Conservation (phyloP, 1,284 basidiomycete genomes). For the Rhizoctonia solani region DNA sequence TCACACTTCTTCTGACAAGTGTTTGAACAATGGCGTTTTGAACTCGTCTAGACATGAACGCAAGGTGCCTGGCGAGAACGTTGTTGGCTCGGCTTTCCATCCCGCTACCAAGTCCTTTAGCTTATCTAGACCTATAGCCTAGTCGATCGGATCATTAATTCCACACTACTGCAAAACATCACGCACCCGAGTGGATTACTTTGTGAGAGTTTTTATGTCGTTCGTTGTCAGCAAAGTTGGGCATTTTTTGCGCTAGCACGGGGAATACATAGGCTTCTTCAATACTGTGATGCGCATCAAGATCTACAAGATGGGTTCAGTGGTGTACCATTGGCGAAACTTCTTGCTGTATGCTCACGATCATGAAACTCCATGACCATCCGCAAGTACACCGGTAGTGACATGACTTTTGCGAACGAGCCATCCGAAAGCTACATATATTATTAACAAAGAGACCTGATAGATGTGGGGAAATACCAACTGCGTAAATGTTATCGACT, state of each 20-base stretch:
- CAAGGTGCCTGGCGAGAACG: slow-evolving; percentile 10
- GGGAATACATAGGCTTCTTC: slow-evolving; percentile 28
- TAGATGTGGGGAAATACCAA: background rate
- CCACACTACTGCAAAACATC: background rate
- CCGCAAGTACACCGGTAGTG: slow-evolving; percentile 6
- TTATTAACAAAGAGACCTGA: background rate
- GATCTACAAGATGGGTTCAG: background rate
- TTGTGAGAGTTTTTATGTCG: slow-evolving; percentile 22
- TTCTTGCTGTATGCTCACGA: background rate
- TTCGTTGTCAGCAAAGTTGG: slow-evolving; percentile 16
- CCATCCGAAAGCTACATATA: slow-evolving; percentile 19
- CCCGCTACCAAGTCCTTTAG: background rate
- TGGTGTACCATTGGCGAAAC: background rate
- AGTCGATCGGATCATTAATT: background rate
- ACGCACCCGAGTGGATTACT: slow-evolving; percentile 14
- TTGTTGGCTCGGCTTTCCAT: slow-evolving; percentile 14
- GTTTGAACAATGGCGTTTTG: slow-evolving; percentile 18
- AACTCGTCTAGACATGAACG: slow-evolving; percentile 28
- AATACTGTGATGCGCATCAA: slow-evolving; percentile 8
- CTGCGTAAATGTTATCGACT: slow-evolving; percentile 16
- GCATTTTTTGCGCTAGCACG: slow-evolving; percentile 10
- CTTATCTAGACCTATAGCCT: slow-evolving; percentile 12
- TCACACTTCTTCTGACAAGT: slow-evolving; percentile 28
- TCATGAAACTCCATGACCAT: slow-evolving; percentile 27
- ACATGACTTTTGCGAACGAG: slow-evolving; percentile 11